Conservation (phyloP, 1,284 basidiomycete genomes). For the Golubevia sp. region DNA sequence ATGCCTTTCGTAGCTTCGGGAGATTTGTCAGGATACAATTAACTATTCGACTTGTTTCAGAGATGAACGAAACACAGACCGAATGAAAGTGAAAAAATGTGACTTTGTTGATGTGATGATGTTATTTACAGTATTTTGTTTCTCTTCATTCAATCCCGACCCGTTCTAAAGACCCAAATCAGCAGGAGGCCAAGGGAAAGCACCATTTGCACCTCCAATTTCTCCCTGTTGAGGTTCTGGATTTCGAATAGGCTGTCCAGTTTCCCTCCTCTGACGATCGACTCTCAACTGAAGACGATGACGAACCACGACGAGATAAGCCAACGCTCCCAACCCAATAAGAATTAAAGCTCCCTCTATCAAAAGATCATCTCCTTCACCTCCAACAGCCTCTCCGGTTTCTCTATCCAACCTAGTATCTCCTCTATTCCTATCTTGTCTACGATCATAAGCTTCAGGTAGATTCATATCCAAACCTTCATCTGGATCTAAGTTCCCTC, state of each 20-base stretch:
- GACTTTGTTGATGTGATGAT: too few relatives aligned
- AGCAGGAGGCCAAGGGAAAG: neutral
- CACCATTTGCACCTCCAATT: neutral
- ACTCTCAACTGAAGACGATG: slow-evolving; percentile 37
- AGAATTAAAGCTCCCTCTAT: slow-evolving; percentile 41
- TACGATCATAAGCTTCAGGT: slow-evolving; percentile 19
- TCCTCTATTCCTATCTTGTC: neutral
- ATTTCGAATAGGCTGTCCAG: neutral
- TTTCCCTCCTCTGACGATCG: slow-evolving; percentile 24
- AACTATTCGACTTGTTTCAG: neutral
- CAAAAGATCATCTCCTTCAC: slow-evolving; percentile 36
- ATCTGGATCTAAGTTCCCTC: slow-evolving; percentile 9
- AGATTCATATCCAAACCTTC: slow-evolving; percentile 33
- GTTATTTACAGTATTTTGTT: too few relatives aligned
- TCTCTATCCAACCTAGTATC: neutral
- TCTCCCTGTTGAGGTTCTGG: neutral
- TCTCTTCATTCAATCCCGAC: too few relatives aligned
- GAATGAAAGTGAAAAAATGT: too few relatives aligned
- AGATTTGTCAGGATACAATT: neutral
- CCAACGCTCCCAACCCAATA: slow-evolving; percentile 35
- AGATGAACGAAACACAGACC: neutral
- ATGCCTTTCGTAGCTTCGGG: neutral
- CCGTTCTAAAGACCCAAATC: too few relatives aligned
- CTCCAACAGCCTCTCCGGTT: slow-evolving; percentile 8
- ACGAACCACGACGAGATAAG: slow-evolving; percentile 32